These are phyloP conservation scores for Xylariomycetidae sp. DNA, from an alignment of 2,329 filamentous ascomycete species.

Conservation along the genomic window DNA sequence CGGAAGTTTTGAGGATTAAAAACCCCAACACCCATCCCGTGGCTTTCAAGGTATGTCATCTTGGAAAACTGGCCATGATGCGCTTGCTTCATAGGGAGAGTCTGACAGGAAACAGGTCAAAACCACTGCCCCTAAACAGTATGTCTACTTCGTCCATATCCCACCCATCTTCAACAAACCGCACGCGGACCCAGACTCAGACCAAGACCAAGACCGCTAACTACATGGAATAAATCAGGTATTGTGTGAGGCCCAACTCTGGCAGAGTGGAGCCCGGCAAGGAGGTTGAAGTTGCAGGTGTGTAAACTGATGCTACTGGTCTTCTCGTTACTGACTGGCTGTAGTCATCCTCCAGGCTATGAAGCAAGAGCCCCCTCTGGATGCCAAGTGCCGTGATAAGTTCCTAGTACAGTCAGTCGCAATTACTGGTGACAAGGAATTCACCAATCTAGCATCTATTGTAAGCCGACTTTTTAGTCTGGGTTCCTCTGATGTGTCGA, in stretches of 20 bases:
- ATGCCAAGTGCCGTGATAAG: conserved; percentile 93
- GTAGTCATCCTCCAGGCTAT: conserved; percentile 93
- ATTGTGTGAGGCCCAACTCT: conserved; percentile 96
- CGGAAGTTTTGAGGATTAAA: conserved; percentile 59
- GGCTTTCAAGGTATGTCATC: conserved; percentile 60
- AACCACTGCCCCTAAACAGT: conserved; percentile 99
- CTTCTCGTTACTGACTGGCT: conserved; percentile 18
- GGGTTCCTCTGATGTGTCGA: background rate
- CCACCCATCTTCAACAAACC: conserved; percentile 17
- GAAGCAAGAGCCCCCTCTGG: conserved; percentile 85
- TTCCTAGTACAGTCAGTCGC: conserved; percentile 92
- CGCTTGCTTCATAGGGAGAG: too few species aligned
- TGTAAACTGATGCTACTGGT: conserved; percentile 21
- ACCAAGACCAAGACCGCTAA: conserved; percentile 15
- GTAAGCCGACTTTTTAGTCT: conserved; percentile 48
- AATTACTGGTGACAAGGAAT: conserved; percentile 79
- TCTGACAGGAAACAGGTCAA: conserved; percentile 68
- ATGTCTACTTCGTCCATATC: too few species aligned
- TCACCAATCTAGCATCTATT: conserved; percentile 73
- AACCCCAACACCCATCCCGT: conserved; percentile 60
- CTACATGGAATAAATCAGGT: conserved; percentile 52
- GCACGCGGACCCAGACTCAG: too few species aligned
- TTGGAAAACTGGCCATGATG: too few species aligned
- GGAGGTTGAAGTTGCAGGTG: conserved; percentile 90
- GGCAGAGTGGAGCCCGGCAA: conserved; percentile 89